Conservation (phyloP, 2,329 filamentous ascomycete genomes). For the Sporothrix schenckii region DNA sequence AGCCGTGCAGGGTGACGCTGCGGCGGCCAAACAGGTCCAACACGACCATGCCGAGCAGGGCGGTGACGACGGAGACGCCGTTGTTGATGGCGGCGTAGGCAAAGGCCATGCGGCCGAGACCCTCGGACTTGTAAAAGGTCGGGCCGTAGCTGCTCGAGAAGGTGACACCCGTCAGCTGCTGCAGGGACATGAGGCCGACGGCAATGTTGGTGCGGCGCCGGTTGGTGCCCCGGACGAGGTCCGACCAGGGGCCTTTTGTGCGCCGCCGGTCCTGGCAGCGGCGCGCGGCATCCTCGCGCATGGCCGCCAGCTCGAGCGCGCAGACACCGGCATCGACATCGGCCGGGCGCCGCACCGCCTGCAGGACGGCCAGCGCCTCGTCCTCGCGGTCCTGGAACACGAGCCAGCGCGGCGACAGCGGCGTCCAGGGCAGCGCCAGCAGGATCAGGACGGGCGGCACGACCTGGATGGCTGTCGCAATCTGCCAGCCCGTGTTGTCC, state of each 20-base stretch:
- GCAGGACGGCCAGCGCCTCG: slow-evolving; percentile 58
- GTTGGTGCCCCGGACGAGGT: slow-evolving; percentile 20
- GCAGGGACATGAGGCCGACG: slow-evolving; percentile 25
- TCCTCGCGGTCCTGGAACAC: slow-evolving; percentile 56
- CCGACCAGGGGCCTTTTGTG: slow-evolving; percentile 17
- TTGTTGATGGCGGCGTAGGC: slow-evolving; percentile 29
- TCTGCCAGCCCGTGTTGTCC: slow-evolving; percentile 25
- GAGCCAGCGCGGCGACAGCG: slow-evolving; percentile 56
- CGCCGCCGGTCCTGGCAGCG: background rate
- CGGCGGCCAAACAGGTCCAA: slow-evolving; percentile 28
- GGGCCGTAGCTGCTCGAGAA: slow-evolving; percentile 27
- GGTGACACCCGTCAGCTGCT: slow-evolving; percentile 27
- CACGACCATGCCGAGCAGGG: slow-evolving; percentile 2
- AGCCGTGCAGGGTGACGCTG: slow-evolving; percentile 24
- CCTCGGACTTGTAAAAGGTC: slow-evolving; percentile 25
- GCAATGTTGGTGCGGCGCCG: slow-evolving; percentile 29
- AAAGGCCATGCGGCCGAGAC: slow-evolving; percentile 22
- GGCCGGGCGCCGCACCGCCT: slow-evolving; percentile 42
- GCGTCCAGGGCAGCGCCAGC: slow-evolving; percentile 18
- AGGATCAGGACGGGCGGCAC: slow-evolving; percentile 21
- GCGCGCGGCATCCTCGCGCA: slow-evolving; percentile 22
- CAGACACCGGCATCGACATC: slow-evolving; percentile 24
- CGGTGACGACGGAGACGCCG: slow-evolving; percentile 24
- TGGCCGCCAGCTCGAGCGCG: slow-evolving; percentile 25
- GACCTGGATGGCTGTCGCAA: slow-evolving; percentile 38